Percentiles rank a stretch among this genome's conserved stretches.
phyloP scores from a whole-genome alignment of 1,284 basidiomycete genomes.

The Cutaneotrichosporon sp. region DNA sequence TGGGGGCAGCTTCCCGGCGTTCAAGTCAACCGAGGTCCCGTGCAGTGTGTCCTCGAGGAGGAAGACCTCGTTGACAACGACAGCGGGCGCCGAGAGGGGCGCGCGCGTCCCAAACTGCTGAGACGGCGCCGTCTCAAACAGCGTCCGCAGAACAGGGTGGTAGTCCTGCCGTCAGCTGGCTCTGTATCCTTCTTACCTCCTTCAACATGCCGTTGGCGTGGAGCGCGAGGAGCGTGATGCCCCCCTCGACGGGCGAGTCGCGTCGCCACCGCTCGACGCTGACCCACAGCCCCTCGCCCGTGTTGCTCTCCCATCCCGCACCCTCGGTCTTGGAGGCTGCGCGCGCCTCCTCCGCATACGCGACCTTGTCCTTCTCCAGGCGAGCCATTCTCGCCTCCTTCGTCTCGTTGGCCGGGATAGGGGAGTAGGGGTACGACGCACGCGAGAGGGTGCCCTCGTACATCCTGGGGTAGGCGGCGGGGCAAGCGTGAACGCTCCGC shows the following conservation, averaged over 20 bases:
- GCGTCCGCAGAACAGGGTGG: conserved; percentile 62
- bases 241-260: conserved; percentile 33
- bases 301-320: conserved; percentile 7
- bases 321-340: conserved; percentile 12
- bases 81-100: neutral
- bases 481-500: conserved; percentile 67
- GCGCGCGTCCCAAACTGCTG: conserved; percentile 12
- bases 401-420: conserved; percentile 15
- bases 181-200: conserved; percentile 69
- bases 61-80: conserved; percentile 71
- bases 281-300: conserved; percentile 49
- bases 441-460: conserved; percentile 38
- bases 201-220: conserved; percentile 84
- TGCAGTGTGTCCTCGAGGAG: conserved; percentile 74
- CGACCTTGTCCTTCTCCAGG: conserved; percentile 17
- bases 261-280: conserved; percentile 27
- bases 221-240: conserved; percentile 68
- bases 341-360: conserved; percentile 7
- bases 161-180: conserved; percentile 50
- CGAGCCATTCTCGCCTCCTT: conserved; percentile 42
- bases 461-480: conserved; percentile 65
- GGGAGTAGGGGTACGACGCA: conserved; percentile 23
- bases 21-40: conserved; percentile 71
- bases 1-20: conserved; percentile 58
- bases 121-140: conserved; percentile 44